These are phyloP conservation scores for Blastocystis sp. DNA, from an alignment of 352 stramenopile species.

Conservation along the genomic window DNA sequence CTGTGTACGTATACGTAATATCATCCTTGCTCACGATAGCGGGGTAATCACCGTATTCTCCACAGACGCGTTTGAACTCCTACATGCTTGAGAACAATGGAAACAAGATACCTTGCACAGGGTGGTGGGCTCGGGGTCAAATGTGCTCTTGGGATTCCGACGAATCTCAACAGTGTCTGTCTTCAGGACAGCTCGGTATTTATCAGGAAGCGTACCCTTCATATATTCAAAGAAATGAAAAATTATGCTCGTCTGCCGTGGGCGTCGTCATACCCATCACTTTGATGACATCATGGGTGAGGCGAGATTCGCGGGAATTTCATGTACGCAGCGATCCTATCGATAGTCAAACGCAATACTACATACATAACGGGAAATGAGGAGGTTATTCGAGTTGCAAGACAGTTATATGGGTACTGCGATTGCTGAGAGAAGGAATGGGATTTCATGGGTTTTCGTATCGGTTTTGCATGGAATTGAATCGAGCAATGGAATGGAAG, in stretches of 20 bases:
- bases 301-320: neutral
- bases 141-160: neutral
- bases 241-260: neutral
- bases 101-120: neutral
- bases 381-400: too few relatives aligned
- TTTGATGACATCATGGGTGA: neutral
- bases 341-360: neutral
- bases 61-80: constrained; percentile 20
- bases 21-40: constrained; percentile 36
- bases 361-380: neutral
- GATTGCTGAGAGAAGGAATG: too few relatives aligned
- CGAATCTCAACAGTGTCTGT: constrained; percentile 29
- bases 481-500: too few relatives aligned
- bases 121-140: constrained; percentile 41
- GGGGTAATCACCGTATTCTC: neutral
- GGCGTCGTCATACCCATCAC: neutral
- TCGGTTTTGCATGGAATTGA: too few relatives aligned
- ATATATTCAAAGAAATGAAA: too few relatives aligned
- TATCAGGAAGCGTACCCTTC: neutral
- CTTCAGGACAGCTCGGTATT: constrained; percentile 34
- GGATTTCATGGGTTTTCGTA: too few relatives aligned
- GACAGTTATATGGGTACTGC: too few relatives aligned
- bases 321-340: neutral
- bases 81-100: neutral
- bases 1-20: constrained; percentile 59